These are phyloP conservation scores for Talaromyces sp. DNA, from an alignment of 2,329 filamentous ascomycete species.

Conservation along the genomic window DNA sequence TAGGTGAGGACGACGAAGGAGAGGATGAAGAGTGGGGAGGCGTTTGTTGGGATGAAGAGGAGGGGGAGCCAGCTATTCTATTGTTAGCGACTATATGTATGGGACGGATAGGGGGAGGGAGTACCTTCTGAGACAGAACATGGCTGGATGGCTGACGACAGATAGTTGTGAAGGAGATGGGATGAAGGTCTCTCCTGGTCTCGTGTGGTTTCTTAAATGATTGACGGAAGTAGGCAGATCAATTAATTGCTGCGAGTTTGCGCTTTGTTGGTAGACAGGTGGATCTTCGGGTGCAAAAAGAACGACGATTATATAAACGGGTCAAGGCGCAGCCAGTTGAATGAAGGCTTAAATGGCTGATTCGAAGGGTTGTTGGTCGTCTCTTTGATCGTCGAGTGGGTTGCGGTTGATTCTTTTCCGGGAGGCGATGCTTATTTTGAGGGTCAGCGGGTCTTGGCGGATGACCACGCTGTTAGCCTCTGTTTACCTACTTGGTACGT, in stretches of 20 bases:
- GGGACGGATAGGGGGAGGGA: conserved; percentile 22
- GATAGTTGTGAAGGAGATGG: neutral
- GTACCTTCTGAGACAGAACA: conserved; percentile 68
- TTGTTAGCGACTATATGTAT: neutral
- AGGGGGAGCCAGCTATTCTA: conserved; percentile 72
- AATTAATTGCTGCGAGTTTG: neutral
- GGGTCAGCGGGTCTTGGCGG: conserved; percentile 6
- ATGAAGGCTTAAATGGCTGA: neutral
- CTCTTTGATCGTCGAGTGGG: neutral
- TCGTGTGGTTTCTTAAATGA: neutral
- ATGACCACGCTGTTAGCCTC: neutral
- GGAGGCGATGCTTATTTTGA: neutral
- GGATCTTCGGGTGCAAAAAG: neutral
- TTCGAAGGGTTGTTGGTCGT: neutral
- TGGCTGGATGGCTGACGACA: conserved; percentile 32
- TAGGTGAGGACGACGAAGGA: conserved; percentile 91
- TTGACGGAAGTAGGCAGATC: neutral
- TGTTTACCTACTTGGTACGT: neutral
- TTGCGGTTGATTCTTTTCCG: neutral
- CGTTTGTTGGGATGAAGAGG: conserved; percentile 84
- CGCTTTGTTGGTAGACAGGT: neutral
- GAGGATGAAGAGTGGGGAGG: conserved; percentile 80
- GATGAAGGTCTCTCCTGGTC: neutral
- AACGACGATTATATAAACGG: neutral
- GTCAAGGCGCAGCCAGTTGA: neutral